Evolutionary conservation across 2,329 filamentous ascomycete species (phyloP).

Genomic region (Talaromyces funiculosus): DNA sequence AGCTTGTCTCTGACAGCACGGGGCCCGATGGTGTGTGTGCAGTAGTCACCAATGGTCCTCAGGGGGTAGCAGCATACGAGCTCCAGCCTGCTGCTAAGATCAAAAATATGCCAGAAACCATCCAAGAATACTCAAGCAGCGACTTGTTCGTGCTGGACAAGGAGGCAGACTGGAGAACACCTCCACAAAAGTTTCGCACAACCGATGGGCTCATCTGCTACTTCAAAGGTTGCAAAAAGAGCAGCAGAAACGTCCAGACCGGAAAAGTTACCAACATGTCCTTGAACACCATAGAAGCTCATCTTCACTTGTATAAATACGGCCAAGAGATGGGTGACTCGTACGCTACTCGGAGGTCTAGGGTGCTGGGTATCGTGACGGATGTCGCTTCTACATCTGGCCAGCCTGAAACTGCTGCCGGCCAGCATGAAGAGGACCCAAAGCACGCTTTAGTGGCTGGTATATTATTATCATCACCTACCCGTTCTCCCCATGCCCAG

Average conservation of each 20-base stretch:
- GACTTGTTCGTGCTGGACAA: constrained; percentile 3
- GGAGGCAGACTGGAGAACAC: neutral
- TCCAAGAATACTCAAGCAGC: neutral
- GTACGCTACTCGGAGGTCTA: neutral
- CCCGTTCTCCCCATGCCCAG: neutral
- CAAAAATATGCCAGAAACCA: constrained; percentile 3
- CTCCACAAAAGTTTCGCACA: constrained; percentile 5
- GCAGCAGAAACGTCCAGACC: neutral
- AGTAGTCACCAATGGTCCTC: neutral
- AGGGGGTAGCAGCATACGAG: constrained; percentile 4
- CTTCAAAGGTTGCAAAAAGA: constrained; percentile 4
- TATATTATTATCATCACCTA: neutral
- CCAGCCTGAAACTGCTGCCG: neutral
- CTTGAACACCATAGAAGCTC: constrained; percentile 6
- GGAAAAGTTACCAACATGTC: neutral
- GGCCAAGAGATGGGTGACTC: neutral
- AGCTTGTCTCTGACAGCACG: neutral
- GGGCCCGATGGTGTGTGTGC: neutral
- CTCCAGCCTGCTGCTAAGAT: neutral
- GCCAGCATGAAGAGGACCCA: neutral
- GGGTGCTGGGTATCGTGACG: constrained; percentile 1
- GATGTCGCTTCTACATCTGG: neutral
- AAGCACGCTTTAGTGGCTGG: neutral
- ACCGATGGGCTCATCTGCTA: constrained; percentile 1
- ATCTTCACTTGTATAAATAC: neutral